phyloP scores from a whole-genome alignment of 2,329 filamentous ascomycete genomes.

The Dactylonectria macrodidyma region DNA sequence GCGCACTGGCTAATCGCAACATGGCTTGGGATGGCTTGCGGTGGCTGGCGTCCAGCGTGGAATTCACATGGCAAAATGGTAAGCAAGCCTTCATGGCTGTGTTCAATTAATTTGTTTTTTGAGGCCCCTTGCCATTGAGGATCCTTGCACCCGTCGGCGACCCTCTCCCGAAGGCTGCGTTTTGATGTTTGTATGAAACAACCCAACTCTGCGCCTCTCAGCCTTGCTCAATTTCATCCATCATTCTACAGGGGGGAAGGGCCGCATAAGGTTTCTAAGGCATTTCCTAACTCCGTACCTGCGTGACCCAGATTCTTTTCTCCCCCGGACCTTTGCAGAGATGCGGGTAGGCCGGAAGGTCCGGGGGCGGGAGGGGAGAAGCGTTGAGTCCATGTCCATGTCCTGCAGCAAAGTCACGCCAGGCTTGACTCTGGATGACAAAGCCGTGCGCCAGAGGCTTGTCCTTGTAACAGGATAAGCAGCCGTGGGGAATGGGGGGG shows the following conservation, averaged over 20 bases:
- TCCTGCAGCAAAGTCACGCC: slow-evolving; percentile 26
- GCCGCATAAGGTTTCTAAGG: neutral
- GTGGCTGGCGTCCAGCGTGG: neutral
- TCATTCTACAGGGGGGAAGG: slow-evolving; percentile 4
- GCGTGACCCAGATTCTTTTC: slow-evolving; percentile 1
- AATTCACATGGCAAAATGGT: neutral
- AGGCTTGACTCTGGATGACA: neutral
- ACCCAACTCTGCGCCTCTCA: neutral
- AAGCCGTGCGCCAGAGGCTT: neutral
- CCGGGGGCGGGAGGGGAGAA: slow-evolving; percentile 9
- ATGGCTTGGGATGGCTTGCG: too few relatives aligned
- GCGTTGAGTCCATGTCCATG: slow-evolving; percentile 10
- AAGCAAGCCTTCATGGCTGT: neutral
- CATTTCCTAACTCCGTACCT: slow-evolving; percentile 1
- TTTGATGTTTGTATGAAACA: slow-evolving; percentile 8
- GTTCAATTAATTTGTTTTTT: neutral
- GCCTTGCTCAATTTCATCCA: neutral
- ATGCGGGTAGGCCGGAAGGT: slow-evolving; percentile 15
- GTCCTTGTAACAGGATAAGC: slow-evolving; percentile 2
- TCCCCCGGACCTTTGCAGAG: slow-evolving; percentile 14
- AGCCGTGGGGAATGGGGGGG: neutral
- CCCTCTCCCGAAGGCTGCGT: neutral
- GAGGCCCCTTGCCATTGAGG: neutral
- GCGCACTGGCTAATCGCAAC: neutral
- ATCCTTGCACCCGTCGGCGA: neutral